Percentiles rank a stretch among this genome's conserved stretches.
Conservation (phyloP, 2,329 filamentous ascomycete species). For the Corynespora cassiicola region DNA sequence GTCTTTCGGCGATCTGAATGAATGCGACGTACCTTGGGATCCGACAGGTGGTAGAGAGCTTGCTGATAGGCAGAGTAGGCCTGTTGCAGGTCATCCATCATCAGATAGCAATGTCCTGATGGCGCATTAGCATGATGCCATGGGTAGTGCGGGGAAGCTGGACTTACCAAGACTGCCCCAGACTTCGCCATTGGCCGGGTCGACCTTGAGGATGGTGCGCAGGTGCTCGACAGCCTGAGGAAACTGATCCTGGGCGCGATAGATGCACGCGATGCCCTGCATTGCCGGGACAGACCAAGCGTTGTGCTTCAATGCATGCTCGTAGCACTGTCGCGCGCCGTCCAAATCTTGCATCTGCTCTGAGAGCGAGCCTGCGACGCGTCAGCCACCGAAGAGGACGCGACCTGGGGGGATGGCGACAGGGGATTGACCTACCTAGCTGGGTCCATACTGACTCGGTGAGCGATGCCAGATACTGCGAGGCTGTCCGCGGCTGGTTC, state of each 20-base stretch:
- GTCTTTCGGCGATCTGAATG: neutral
- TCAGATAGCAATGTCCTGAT: constrained; percentile 93
- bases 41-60: constrained; percentile 87
- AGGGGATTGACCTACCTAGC: constrained; percentile 70
- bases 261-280: constrained; percentile 90
- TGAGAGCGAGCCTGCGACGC: constrained; percentile 73
- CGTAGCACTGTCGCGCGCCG: constrained; percentile 87
- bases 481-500: constrained; percentile 66
- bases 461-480: constrained; percentile 76
- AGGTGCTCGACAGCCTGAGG: constrained; percentile 93
- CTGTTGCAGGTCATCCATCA: constrained; percentile 98
- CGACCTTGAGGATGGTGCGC: constrained; percentile 87
- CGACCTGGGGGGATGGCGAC: constrained; percentile 4
- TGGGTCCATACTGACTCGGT: constrained; percentile 93
- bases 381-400: constrained; percentile 26
- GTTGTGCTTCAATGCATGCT: constrained; percentile 87
- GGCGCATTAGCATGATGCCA: constrained; percentile 8
- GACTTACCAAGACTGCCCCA: constrained; percentile 94
- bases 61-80: constrained; percentile 97
- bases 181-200: constrained; percentile 88
- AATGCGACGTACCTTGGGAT: constrained; percentile 75
- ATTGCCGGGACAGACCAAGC: constrained; percentile 87
- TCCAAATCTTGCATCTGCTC: constrained; percentile 89
- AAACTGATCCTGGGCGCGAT: constrained; percentile 92
- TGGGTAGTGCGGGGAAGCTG: constrained; percentile 31